Conservation (phyloP, 2,329 filamentous ascomycete genomes). For the Oidium heveae region DNA sequence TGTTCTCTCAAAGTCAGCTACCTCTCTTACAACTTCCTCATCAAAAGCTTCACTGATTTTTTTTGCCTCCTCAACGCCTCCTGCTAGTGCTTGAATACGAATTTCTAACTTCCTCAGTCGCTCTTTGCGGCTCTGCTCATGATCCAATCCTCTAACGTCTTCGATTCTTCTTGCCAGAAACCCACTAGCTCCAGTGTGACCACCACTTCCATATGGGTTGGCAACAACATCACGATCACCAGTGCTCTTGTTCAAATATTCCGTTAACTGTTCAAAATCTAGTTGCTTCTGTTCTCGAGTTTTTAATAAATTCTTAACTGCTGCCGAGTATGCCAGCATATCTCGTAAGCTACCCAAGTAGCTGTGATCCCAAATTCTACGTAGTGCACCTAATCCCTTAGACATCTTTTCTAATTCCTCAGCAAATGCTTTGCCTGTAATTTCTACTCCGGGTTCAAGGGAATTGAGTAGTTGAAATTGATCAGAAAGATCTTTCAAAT, state of each 20-base stretch:
- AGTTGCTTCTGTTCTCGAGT: constrained; percentile 93
- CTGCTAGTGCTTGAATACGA: constrained; percentile 72
- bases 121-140: constrained; percentile 74
- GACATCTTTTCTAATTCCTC: constrained; percentile 66
- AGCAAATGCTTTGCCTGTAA: constrained; percentile 63
- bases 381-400: constrained; percentile 50
- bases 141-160: constrained; percentile 87
- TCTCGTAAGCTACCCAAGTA: constrained; percentile 81
- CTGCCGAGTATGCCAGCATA: constrained; percentile 84
- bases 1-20: constrained; percentile 85
- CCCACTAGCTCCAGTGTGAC: constrained; percentile 50
- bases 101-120: constrained; percentile 74
- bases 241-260: constrained; percentile 82
- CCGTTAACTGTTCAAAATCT: constrained; percentile 84
- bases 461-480: constrained; percentile 87
- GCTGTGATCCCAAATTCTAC: constrained; percentile 83
- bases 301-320: constrained; percentile 69
- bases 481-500: constrained; percentile 71
- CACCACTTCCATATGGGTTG: constrained; percentile 32
- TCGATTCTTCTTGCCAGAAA: constrained; percentile 90
- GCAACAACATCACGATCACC: constrained; percentile 48
- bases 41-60: constrained; percentile 80
- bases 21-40: constrained; percentile 83
- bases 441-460: constrained; percentile 69
- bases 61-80: constrained; percentile 70